Evolutionary conservation across 148 eudicot species (phyloP), one percentile per base, ranked within the genome.

Genomic region (Hydrangea macrophylla): DNA sequence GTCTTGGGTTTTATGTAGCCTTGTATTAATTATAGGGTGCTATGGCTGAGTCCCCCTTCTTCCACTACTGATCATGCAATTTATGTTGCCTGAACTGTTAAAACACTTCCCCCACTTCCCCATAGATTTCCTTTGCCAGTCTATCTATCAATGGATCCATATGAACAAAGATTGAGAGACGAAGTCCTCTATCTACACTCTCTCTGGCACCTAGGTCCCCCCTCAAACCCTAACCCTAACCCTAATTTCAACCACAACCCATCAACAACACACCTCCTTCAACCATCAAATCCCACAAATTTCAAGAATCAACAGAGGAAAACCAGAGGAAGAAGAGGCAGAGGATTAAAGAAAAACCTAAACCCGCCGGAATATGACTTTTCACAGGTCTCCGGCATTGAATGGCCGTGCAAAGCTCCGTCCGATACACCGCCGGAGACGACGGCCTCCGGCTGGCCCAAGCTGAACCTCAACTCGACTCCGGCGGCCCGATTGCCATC

Each of bases 161-260:
- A 80, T 17, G 85, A 86, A 33, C 82, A 74, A 55, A 63, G 67
- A 15, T 76, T 92, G 18, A 71, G 81, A 17, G 83, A 90, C 24
- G 98, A 92, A 62, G 98, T 90, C 28, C 35, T 81, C 24, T 88
- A 80, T 71, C 94, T 92, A 59, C 98, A 92, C 63, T 84, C 85
- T 22, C 85, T 92, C 26, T 88, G 88, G 91, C 94, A 66, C 63
- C 77, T 76, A 58, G 93, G 91, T 58, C 98, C 92, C 3, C 73
- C 66, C 18, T 56, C n/a, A 63, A 65, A 62, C 70, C 79, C 73
- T 51, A 48, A 63, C 77, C 79, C 75, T 20, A 73, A 32, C 79
- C 86, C 69, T 1, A 72, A 56, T 7, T 23, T 70, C 31, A 65
- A 65, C 39, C 54, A 62, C 58, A 17, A 24, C 44, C 11, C 25